Base-by-base conservation (phyloP, 148 eudicot species). In the Chenopodium quinoa region DNA sequence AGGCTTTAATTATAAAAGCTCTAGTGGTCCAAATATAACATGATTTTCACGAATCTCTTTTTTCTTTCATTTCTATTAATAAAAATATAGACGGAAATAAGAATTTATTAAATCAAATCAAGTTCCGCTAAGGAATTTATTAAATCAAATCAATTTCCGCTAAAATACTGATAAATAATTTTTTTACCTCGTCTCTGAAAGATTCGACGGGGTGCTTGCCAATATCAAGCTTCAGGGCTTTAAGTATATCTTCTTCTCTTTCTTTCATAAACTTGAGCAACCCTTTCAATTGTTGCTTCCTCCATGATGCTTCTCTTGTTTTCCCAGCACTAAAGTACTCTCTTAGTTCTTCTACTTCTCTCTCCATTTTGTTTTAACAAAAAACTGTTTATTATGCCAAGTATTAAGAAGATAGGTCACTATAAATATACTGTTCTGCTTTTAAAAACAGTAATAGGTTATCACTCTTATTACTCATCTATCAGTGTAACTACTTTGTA, bases 161-260 rank as follows among this genome's bases (percentile, higher is more conserved):
- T 46, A 46, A 46, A 46, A 46, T 4, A 46, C 0, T 46, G 48
- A 6, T 46, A 27, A 27, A 27, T 27, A 27, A 27, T 27, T 0
- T 27, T 50, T 4, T 56, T 80, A 92, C 97, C 92, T 93, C 97
- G 54, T 93, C 97, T 77, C 93, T 79, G 72, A 67, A 93, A 13
- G 92, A 73, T 80, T 93, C 97, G 14, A 81, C 87, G 5, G 88
- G 90, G 68, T 89, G 95, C 75, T 91, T 91, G 37, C 94, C 97
- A 58, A 91, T 65, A 83, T 93, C 95, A 71, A 82, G 90, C 29
- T 81, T 75, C 9, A 93, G 91, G 60, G 97, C 95, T 44, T 25
- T 37, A 27, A 77, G 40, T 0, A 93, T 88, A 2, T 83, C 92
- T 22, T 63, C 85, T 83, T 93, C 93, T 78, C 75, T 83, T 48